Conservation (phyloP, 768 basidiomycete genomes). For the Tulasnella sp. region DNA sequence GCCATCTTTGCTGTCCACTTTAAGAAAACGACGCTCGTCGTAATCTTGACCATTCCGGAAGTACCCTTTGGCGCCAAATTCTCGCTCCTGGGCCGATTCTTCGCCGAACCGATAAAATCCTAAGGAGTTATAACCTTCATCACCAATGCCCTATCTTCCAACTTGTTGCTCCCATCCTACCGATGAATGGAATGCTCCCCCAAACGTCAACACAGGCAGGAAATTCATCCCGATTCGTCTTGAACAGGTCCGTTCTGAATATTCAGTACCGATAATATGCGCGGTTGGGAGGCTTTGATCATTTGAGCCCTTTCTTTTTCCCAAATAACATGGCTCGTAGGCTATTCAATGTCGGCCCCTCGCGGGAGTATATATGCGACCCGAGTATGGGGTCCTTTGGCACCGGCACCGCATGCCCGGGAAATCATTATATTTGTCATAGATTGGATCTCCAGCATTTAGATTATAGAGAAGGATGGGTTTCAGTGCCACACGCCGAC, state of each 20-base stretch:
- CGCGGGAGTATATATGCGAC: slow-evolving; percentile 64
- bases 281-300: slow-evolving; percentile 28
- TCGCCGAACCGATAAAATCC: too few species aligned
- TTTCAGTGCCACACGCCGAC: slow-evolving; percentile 32
- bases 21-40: too few species aligned
- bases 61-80: too few species aligned
- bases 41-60: too few species aligned
- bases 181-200: neutral
- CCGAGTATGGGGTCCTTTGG: slow-evolving; percentile 45
- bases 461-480: slow-evolving; percentile 49
- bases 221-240: slow-evolving; percentile 60
- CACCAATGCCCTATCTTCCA: neutral
- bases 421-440: slow-evolving; percentile 65
- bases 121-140: too few species aligned
- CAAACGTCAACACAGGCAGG: slow-evolving; percentile 44
- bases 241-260: slow-evolving; percentile 53
- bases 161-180: neutral
- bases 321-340: too few species aligned
- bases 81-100: too few species aligned
- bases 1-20: too few species aligned
- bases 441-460: slow-evolving; percentile 72
- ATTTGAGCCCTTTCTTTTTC: neutral
- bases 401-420: slow-evolving; percentile 42
- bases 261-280: slow-evolving; percentile 36
- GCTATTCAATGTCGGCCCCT: slow-evolving; percentile 68